Conservation (phyloP, 768 basidiomycete genomes). For the Crassisporium funariophilum region DNA sequence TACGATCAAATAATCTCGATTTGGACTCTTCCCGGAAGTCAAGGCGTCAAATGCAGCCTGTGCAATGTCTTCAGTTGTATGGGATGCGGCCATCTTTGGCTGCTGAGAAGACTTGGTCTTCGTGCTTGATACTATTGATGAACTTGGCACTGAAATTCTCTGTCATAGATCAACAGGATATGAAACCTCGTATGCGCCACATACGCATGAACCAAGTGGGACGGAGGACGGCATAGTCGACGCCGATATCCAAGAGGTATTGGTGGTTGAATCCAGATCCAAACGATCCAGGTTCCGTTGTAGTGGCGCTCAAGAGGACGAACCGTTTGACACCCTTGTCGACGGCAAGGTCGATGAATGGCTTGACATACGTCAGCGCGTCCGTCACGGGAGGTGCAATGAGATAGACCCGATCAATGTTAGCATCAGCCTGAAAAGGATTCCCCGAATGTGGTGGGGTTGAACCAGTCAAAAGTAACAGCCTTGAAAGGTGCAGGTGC, state of each 20-base stretch:
- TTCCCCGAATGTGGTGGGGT: slow-evolving; percentile 32
- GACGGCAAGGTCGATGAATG: slow-evolving; percentile 32
- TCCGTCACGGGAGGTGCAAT: slow-evolving; percentile 26
- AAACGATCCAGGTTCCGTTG: slow-evolving; percentile 14
- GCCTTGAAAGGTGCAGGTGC: slow-evolving; percentile 27
- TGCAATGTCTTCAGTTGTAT: slow-evolving; percentile 27
- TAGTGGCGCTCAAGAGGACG: slow-evolving; percentile 24
- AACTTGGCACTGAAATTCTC: slow-evolving; percentile 1
- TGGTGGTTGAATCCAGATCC: background rate
- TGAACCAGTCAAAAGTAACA: slow-evolving; percentile 39
- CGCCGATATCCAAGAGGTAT: slow-evolving; percentile 13
- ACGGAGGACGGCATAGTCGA: slow-evolving; percentile 29
- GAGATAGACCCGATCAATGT: slow-evolving; percentile 34
- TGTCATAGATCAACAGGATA: no score
- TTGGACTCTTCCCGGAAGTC: slow-evolving; percentile 12
- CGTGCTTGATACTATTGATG: slow-evolving; percentile 4
- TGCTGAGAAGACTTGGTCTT: slow-evolving; percentile 16
- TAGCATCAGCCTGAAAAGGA: slow-evolving; percentile 28
- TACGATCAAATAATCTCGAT: slow-evolving; percentile 2
- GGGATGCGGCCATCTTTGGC: slow-evolving; percentile 21
- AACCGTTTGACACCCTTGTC: slow-evolving; percentile 27
- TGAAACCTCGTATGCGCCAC: background rate
- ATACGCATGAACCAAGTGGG: slow-evolving; percentile 33
- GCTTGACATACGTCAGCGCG: slow-evolving; percentile 21
- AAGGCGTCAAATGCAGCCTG: slow-evolving; percentile 27